Evolutionary conservation across 371 early-diverging fungal genomes (phyloP), one percentile per base, ranked within the genome.

Genomic region (Lichtheimia hyalospora): DNA sequence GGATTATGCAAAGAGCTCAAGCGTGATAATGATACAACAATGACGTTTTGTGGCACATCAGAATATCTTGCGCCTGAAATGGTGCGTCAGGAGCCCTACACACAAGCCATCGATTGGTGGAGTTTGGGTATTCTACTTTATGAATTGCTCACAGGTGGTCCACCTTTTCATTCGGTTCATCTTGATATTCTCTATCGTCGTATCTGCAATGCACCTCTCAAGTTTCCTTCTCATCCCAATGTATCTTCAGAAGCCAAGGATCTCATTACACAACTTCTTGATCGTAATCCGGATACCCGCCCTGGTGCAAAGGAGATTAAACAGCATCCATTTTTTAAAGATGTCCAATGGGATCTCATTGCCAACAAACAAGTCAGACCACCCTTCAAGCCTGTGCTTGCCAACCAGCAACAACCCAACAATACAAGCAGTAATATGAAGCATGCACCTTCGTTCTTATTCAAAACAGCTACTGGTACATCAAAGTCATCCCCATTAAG

Each of bases 41-140:
- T 69, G 53, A 87, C 93, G 4, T 91, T 92, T 57, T 92, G 94
- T 20, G 99, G 99, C 7, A 97, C 98, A 2, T 97, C 98, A 0
- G 99, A 98, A 70, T 99, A 98, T 62, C 78, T 98, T 61, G 96
- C 98, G 0, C 98, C 98, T 0, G 99, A 98, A 66, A 74, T 93
- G 48, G 73, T 95, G 34, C 79, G 91, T 6, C 92, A 92, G 3
- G 78, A 91, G 16, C 89, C 89, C 15, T 92, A 95, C 63, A 90
- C 81, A 16, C 64, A 59, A 1, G 86, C 87, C 0, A 94, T 94
- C 16, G 99, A 99, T 69, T 96, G 96, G 94, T 99, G 97, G 95
- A 94, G 98, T n/a, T 78, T 99, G 34, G 99, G 99, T 25, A 89
- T 99, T 46, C 78, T 99, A 41, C 88, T 99, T 25, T 99, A 92